phyloP scores from a whole-genome alignment of 768 basidiomycete species.

The Leccinum olivaceopallidum region DNA sequence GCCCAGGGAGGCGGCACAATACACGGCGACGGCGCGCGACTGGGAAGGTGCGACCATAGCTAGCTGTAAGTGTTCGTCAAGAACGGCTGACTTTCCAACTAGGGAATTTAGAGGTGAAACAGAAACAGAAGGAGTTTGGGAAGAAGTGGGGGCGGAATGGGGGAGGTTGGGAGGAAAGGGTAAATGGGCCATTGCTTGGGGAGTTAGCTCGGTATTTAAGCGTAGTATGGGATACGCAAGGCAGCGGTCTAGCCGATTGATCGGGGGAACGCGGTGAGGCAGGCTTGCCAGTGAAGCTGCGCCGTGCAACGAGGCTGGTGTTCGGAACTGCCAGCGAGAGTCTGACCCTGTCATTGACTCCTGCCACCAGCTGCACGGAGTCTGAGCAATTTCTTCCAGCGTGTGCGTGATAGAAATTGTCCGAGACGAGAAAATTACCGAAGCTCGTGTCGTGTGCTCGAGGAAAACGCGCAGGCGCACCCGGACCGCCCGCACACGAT shows the following conservation, averaged over 20 bases:
- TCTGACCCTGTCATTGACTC: not conserved
- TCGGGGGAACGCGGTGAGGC: slow-evolving; percentile 11
- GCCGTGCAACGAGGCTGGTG: slow-evolving; percentile 29
- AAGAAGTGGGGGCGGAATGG: slow-evolving; percentile 1
- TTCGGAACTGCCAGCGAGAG: not conserved
- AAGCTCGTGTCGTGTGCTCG: not conserved
- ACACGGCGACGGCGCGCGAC: slow-evolving; percentile 65
- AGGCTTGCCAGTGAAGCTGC: slow-evolving; percentile 7
- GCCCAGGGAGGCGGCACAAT: slow-evolving; percentile 79
- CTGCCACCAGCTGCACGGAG: not conserved
- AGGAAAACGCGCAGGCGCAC: not conserved
- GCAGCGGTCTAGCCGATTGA: slow-evolving; percentile 9
- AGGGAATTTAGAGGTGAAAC: not conserved
- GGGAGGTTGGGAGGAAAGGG: slow-evolving; percentile 7
- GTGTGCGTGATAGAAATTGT: not conserved
- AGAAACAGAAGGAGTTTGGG: not conserved
- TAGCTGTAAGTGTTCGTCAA: slow-evolving; percentile 14
- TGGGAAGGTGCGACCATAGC: slow-evolving; percentile 33
- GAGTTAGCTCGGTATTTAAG: slow-evolving; percentile 26
- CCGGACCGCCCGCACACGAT: not conserved
- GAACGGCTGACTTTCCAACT: not conserved
- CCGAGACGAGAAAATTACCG: not conserved
- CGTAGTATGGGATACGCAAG: slow-evolving; percentile 15
- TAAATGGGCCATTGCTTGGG: slow-evolving; percentile 14
- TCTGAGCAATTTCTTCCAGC: not conserved